These are phyloP conservation scores for Tephrocybe sp. DNA, from an alignment of 768 basidiomycete species.

Conservation along the genomic window DNA sequence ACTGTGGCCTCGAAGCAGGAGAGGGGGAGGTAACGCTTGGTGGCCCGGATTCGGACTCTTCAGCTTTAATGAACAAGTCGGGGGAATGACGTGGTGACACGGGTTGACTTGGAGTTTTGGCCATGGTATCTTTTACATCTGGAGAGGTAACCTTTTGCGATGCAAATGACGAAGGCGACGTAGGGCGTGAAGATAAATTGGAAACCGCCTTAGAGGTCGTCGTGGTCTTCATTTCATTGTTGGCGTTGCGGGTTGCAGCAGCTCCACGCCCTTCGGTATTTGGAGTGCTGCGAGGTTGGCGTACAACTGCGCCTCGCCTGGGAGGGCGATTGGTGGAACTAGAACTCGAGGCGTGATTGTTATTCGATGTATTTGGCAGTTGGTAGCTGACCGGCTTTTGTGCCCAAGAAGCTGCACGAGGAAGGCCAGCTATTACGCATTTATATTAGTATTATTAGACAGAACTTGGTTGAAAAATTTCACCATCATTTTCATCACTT, in stretches of 20 bases:
- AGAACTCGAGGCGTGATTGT: slow-evolving; percentile 14
- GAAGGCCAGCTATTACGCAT: slow-evolving; percentile 61
- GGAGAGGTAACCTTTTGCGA: slow-evolving; percentile 45
- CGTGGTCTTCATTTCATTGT: slow-evolving; percentile 39
- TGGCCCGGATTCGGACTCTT: slow-evolving; percentile 45
- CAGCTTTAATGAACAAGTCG: slow-evolving; percentile 45
- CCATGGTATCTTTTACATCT: slow-evolving; percentile 32
- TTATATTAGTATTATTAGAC: too few species aligned
- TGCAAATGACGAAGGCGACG: slow-evolving; percentile 41
- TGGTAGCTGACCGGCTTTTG: slow-evolving; percentile 35
- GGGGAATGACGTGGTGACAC: slow-evolving; percentile 36
- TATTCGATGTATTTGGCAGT: slow-evolving; percentile 18
- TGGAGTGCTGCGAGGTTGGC: slow-evolving; percentile 43
- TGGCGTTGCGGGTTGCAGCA: slow-evolving; percentile 26
- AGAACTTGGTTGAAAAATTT: too few species aligned
- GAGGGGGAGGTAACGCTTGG: slow-evolving; percentile 40
- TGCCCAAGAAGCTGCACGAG: slow-evolving; percentile 67
- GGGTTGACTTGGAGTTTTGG: slow-evolving; percentile 36
- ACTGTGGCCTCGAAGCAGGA: slow-evolving; percentile 18
- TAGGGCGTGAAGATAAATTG: slow-evolving; percentile 56
- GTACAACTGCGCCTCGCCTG: slow-evolving; percentile 41
- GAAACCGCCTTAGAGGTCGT: slow-evolving; percentile 44
- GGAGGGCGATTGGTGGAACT: slow-evolving; percentile 32
- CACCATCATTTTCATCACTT: slow-evolving; percentile 58
- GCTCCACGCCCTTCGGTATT: slow-evolving; percentile 31